These are phyloP conservation scores for Saccharomycopsis sp. DNA, from an alignment of 805 yeast species.

Conservation along the genomic window DNA sequence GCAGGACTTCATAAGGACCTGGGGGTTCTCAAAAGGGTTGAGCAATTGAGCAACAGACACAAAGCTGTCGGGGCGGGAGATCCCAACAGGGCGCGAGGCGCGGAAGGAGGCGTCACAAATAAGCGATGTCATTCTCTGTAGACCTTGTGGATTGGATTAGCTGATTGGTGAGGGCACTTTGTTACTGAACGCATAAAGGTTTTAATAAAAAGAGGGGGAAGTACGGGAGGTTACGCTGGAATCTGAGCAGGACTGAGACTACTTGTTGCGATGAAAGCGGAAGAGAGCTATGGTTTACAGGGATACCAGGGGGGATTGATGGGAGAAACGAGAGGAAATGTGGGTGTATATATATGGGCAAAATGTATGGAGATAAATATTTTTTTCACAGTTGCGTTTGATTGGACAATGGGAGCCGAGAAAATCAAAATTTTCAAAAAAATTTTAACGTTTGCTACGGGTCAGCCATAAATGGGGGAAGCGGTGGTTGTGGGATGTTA, in stretches of 20 bases:
- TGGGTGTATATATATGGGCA: no score
- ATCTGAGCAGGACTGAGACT: neutral
- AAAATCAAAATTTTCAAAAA: neutral
- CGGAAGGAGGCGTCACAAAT: slow-evolving; percentile 2
- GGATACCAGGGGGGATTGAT: no score
- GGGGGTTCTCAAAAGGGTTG: slow-evolving; percentile 10
- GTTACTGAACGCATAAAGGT: slow-evolving; percentile 20
- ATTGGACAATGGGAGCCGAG: neutral
- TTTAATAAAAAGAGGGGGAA: neutral
- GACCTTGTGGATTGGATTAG: slow-evolving; percentile 7
- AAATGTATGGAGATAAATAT: no score
- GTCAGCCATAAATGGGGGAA: no score
- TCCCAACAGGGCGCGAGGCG: neutral
- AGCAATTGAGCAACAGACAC: neutral
- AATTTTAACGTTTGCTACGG: neutral
- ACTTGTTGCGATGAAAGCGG: neutral
- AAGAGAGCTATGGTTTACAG: no score
- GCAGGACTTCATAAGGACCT: neutral
- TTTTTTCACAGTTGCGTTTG: neutral
- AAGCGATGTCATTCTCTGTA: slow-evolving; percentile 20
- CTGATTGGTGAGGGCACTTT: slow-evolving; percentile 4
- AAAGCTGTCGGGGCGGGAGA: neutral
- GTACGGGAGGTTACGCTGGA: neutral
- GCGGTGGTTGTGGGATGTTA: neutral
- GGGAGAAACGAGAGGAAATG: no score